Evolutionary conservation across 805 yeast species (phyloP).

Genomic region (Suhomyces xylopsoci): DNA sequence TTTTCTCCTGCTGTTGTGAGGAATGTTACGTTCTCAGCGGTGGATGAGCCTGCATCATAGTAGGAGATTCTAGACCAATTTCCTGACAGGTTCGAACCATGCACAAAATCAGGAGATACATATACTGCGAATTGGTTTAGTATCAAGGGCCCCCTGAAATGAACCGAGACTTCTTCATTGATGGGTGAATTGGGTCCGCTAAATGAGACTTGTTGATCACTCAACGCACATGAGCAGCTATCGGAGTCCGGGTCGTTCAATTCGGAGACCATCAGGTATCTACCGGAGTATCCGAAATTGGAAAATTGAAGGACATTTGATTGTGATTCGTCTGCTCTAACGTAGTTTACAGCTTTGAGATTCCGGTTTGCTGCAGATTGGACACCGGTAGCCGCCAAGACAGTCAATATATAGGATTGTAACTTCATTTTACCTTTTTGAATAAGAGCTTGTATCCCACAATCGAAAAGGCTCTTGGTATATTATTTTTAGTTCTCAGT

Average conservation of each 20-base stretch:
- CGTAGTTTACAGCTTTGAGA: not conserved
- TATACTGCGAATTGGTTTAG: conserved; percentile 62
- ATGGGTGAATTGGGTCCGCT: conserved; percentile 65
- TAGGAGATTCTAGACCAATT: conserved; percentile 61
- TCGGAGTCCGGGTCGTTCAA: conserved; percentile 42
- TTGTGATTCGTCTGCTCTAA: not conserved
- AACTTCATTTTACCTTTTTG: not conserved
- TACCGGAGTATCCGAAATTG: conserved; percentile 56
- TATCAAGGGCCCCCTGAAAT: conserved; percentile 72
- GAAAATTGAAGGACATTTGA: conserved; percentile 43
- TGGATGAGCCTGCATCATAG: conserved; percentile 48
- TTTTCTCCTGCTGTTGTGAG: conserved; percentile 59
- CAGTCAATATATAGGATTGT: not conserved
- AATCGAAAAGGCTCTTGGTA: not conserved
- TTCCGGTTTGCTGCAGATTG: not conserved
- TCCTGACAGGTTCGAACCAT: conserved; percentile 33
- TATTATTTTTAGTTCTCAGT: not conserved
- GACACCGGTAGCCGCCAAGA: not conserved
- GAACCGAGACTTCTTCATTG: conserved; percentile 68
- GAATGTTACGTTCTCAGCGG: conserved; percentile 64
- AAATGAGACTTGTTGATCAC: conserved; percentile 37
- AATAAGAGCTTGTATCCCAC: not conserved
- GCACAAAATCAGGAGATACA: conserved; percentile 40
- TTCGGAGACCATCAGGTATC: conserved; percentile 45
- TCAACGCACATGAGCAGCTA: conserved; percentile 46